A percentile compares a stretch with the other conserved stretches of the same genome.
Evolutionary conservation across 306 rosid genomes (phyloP).

Genomic region (Chamaecrista fasciculata): DNA sequence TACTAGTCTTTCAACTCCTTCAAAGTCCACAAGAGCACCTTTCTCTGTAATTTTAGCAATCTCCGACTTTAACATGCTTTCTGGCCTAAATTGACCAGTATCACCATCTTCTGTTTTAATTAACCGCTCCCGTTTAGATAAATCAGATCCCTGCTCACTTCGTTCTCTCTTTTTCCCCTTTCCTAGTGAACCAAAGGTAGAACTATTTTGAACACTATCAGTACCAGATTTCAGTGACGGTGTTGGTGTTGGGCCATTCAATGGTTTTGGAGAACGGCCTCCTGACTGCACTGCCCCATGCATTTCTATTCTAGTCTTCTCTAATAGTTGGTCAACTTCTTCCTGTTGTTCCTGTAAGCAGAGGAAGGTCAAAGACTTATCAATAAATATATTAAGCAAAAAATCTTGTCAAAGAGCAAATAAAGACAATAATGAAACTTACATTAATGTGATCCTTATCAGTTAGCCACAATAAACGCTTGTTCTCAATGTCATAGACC

Average conservation of each 20-base stretch:
- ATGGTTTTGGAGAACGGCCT: slow-evolving; percentile 89
- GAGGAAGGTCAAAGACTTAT: not conserved
- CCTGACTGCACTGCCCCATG: slow-evolving; percentile 91
- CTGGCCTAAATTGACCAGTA: slow-evolving; percentile 55
- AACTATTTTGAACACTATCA: slow-evolving; percentile 68
- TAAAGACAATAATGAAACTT: slow-evolving; percentile 34
- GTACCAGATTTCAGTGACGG: slow-evolving; percentile 72
- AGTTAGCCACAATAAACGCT: slow-evolving; percentile 95
- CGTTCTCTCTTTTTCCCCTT: slow-evolving; percentile 89
- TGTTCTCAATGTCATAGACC: slow-evolving; percentile 69
- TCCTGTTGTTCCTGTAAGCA: slow-evolving; percentile 72
- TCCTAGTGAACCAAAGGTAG: slow-evolving; percentile 60
- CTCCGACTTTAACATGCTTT: slow-evolving; percentile 64
- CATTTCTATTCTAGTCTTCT: slow-evolving; percentile 85
- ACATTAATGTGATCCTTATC: slow-evolving; percentile 79
- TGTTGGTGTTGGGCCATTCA: slow-evolving; percentile 71
- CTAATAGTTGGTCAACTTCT: slow-evolving; percentile 80
- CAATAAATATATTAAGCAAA: slow-evolving; percentile 4
- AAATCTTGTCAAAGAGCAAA: slow-evolving; percentile 3
- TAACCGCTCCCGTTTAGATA: slow-evolving; percentile 67
- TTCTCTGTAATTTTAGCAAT: slow-evolving; percentile 79
- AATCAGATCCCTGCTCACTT: slow-evolving; percentile 70
- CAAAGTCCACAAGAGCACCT: slow-evolving; percentile 76
- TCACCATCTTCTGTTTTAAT: slow-evolving; percentile 72
- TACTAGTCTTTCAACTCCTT: slow-evolving; percentile 70